Evolutionary conservation across 345 rosid species (phyloP).

Genomic region (thale cress (Arabidopsis thaliana)): DNA sequence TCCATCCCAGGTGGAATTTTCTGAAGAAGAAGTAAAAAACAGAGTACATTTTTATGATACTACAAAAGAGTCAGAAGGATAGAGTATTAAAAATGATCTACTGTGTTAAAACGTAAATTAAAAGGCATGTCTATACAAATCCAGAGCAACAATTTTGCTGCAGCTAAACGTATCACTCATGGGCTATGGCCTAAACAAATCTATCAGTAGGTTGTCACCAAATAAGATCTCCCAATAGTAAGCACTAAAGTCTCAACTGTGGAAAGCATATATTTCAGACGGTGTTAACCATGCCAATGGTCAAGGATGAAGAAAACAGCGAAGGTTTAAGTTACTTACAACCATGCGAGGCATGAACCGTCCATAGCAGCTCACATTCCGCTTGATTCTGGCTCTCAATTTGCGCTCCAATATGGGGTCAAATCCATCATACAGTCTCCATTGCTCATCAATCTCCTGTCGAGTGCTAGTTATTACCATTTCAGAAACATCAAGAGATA

Average conservation of each 20-base stretch:
- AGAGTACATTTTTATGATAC: neutral
- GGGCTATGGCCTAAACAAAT: neutral
- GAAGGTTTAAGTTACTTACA: conserved; percentile 62
- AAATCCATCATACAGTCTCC: conserved; percentile 99
- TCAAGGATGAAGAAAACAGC: conserved; percentile 7
- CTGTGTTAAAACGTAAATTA: neutral
- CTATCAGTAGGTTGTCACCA: conserved; percentile 6
- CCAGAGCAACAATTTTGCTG: neutral
- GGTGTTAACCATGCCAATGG: neutral
- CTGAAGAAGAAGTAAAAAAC: conserved; percentile 49
- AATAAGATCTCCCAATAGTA: neutral
- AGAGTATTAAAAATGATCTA: conserved; percentile 5
- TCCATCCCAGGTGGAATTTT: conserved; percentile 99
- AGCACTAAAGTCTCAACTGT: neutral
- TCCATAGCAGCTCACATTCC: conserved; percentile 97
- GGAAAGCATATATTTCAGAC: conserved; percentile 13
- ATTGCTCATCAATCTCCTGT: conserved; percentile 95
- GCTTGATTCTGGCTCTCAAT: conserved; percentile 90
- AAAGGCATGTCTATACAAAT: neutral
- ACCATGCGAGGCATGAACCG: conserved; percentile 96
- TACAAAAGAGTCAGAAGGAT: neutral
- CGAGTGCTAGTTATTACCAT: conserved; percentile 95
- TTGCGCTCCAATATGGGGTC: conserved; percentile 93
- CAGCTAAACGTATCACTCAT: neutral
- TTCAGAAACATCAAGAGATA: conserved; percentile 91